Base-by-base conservation (phyloP, 2,329 filamentous ascomycete species). In the Xylariaceae sp. region DNA sequence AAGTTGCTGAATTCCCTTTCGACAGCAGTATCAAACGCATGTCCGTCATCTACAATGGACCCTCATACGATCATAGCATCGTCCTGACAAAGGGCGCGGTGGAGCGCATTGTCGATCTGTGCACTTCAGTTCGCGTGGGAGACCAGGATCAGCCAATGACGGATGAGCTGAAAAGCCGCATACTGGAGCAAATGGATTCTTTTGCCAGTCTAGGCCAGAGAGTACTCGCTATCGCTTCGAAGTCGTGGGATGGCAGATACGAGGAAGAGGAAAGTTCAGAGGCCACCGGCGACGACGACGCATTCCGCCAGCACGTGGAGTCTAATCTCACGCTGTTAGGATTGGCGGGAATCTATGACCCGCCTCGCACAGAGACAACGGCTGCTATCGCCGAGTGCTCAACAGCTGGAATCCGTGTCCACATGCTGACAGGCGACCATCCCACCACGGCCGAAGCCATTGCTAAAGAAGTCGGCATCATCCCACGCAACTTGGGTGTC, bases 341-440 rank as follows among this genome's bases (percentile, higher is more conserved):
- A n/a, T 79, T 96, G 10, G 86, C 88, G 45, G 90, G 90, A 50
- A 87, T 96, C 57, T 93, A 94, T 66, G 90, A 96, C 60, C 90
- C 90, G 3, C 90, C 90, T 50, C 88, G 90, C 1, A 82, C 84
- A 2, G 90, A 95, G 71, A 91, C 90, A 0, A 88, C 86, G 18
- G 79, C 77, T 1, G 85, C 88, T 6, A 89, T 92, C 52, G 75
- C 75, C 18, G 80, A 87, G 63, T 90, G 87, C 63, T 82, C 87
- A 49, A 78, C 78, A 42, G 89, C 89, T 22, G 88, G 89, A 45
- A 90, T 92, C 66, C 81, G 80, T 56, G 88, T 92, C 6, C 88
- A 91, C 71, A 92, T 93, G 89, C 78, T 93, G 31, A 94, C 89
- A 18, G 89, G 89, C 52, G 89, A 94, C 62, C 88, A 93, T 65